These are phyloP conservation scores for Vachellia pachyceras DNA, from an alignment of 306 rosid genomes.

Conservation along the genomic window DNA sequence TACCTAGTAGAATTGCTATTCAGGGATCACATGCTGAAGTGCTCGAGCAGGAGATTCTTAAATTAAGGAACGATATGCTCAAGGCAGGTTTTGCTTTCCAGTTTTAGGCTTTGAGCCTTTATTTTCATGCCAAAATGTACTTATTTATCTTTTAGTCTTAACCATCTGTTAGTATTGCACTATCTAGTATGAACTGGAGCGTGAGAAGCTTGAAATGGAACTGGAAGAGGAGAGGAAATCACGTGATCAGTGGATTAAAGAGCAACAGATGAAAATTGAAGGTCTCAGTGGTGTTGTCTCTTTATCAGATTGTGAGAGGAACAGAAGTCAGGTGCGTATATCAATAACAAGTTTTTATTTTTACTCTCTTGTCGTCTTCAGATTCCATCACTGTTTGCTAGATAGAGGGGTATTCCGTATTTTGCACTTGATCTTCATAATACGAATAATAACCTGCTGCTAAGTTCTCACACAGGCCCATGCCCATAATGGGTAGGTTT, in stretches of 20 bases:
- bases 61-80: constrained; percentile 87
- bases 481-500: neutral
- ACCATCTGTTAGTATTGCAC: constrained; percentile 39
- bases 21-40: constrained; percentile 96
- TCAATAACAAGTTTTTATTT: neutral
- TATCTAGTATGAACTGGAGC: constrained; percentile 83
- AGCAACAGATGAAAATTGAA: constrained; percentile 69
- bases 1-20: constrained; percentile 21
- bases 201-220: constrained; percentile 83
- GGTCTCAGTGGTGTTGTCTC: constrained; percentile 47
- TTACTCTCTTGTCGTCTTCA: neutral
- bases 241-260: constrained; percentile 63
- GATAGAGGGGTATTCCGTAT: neutral
- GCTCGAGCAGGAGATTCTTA: constrained; percentile 87
- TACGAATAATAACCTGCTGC: neutral
- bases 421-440: neutral
- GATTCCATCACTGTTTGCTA: neutral
- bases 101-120: constrained; percentile 13
- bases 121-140: constrained; percentile 26
- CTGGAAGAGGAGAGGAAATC: constrained; percentile 87
- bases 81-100: constrained; percentile 57
- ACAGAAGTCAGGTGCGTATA: constrained; percentile 65
- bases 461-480: constrained; percentile 1
- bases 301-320: constrained; percentile 53
- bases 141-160: constrained; percentile 8